Base-by-base conservation (phyloP, 345 rosid genomes). In the Psidium guajava region DNA sequence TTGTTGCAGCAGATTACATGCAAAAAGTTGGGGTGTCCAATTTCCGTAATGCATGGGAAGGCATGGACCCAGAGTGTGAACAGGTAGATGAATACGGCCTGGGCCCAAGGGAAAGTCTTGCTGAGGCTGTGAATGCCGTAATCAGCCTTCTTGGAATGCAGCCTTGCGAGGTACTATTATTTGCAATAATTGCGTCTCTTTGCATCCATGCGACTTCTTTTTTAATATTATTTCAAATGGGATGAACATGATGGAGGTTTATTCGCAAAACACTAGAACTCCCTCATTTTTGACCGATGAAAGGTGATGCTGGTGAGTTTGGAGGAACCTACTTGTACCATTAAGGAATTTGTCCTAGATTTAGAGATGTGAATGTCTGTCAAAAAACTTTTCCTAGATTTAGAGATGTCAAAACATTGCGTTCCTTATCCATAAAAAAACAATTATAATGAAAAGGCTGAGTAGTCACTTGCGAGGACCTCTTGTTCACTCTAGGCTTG, bases 21-120 rank as follows among this genome's bases (percentile, higher is more conserved):
- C 86, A 93, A 91, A 94, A 94, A 89, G 96, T 97, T 44, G 95
- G 92, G 7, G 97, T 96, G 86, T 89, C 98, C 82, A 97, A 97
- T 90, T 97, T 97, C 95, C 92, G 98, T 88, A 95, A 95, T 90
- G 98, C 96, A 82, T 97, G 99, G 99, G 98, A 96, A 89, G 92
- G 91, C 95, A 90, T 96, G 92, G 93, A 88, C 75, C 90, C 95
- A 82, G 98, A 93, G 51, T 87, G 83, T 84, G 99, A 96, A 91
- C 98, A 87, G n/a, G 95, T 95, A 16, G 99, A 97, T 87, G 99
- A 97, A 87, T 97, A 97, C 69, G 99, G 98, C 32, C 98, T 96
- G 85, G 99, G 99, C 83, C 94, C 93, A 64, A 95, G 98, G 92
- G 99, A 96, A 81, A 95, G 95, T 86, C 89, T 97, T 89, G 91